Evolutionary conservation across 1,139 yeast species (phyloP).

Genomic region (Geotrichum klebahnii): DNA sequence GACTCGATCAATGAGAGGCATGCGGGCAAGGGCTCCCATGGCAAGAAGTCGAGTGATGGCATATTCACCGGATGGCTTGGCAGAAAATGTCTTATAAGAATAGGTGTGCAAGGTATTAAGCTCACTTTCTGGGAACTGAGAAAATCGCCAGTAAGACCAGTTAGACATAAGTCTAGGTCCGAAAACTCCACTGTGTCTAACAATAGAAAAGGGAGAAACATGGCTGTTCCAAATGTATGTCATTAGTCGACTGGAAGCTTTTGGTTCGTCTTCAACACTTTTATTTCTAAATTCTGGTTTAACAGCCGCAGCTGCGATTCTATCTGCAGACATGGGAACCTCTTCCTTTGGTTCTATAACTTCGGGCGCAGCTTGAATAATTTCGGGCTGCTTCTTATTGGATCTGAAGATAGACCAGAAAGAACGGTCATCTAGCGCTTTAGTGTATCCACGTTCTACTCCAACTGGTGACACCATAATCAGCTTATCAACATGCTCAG

Average conservation of each 20-base stretch:
- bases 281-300: no score
- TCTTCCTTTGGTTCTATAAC: conserved; percentile 1
- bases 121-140: conserved; percentile 26
- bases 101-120: conserved; percentile 47
- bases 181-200: conserved; percentile 30
- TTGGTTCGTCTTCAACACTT: conserved; percentile 6
- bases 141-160: conserved; percentile 34
- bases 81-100: conserved; percentile 56
- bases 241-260: conserved; percentile 1
- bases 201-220: conserved; percentile 31
- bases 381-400: neutral
- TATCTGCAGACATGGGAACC: no score
- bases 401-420: conserved; percentile 22
- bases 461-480: conserved; percentile 82
- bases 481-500: conserved; percentile 54
- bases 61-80: conserved; percentile 60
- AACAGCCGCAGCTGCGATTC: no score
- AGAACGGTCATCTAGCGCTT: conserved; percentile 27
- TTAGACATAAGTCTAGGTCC: conserved; percentile 32
- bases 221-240: conserved; percentile 34
- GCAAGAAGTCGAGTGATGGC: conserved; percentile 61
- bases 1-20: conserved; percentile 69
- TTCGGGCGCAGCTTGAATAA: neutral
- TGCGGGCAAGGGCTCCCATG: conserved; percentile 68
- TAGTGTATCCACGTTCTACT: conserved; percentile 42